phyloP scores from a whole-genome alignment of 306 rosid species.

The Dryas octopetala region DNA sequence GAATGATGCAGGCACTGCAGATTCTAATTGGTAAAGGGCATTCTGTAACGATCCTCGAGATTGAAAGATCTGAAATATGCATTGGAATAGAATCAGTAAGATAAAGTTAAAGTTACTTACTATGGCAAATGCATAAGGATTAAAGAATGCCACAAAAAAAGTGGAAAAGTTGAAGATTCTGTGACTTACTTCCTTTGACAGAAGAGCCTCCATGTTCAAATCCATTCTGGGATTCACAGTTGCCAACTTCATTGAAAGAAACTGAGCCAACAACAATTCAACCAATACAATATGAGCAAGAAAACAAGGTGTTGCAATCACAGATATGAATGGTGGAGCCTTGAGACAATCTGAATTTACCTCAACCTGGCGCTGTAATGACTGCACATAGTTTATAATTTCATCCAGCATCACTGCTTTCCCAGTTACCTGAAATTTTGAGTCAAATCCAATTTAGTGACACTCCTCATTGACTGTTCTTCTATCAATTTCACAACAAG shows the following conservation, averaged over 20 bases:
- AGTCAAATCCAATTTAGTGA: conserved; percentile 10
- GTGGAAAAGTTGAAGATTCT: background rate
- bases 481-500: background rate
- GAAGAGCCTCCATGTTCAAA: conserved; percentile 44
- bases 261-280: conserved; percentile 33
- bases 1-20: conserved; percentile 32
- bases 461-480: background rate
- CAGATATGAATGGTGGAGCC: background rate
- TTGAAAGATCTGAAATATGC: conserved; percentile 43
- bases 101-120: background rate
- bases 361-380: conserved; percentile 67
- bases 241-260: conserved; percentile 64
- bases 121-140: background rate
- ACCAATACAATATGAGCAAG: conserved; percentile 4
- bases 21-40: conserved; percentile 37
- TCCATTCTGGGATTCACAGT: conserved; percentile 62
- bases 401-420: conserved; percentile 96
- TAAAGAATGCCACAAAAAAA: background rate
- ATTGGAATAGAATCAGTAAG: background rate
- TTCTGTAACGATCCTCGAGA: conserved; percentile 41
- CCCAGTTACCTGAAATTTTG: conserved; percentile 68
- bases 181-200: conserved; percentile 51
- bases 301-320: background rate
- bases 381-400: conserved; percentile 86
- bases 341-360: conserved; percentile 30